Percentiles rank a stretch among this genome's conserved stretches.
phyloP scores from a whole-genome alignment of 441 rosid species.

The Pelargonium myrrhifolium region DNA sequence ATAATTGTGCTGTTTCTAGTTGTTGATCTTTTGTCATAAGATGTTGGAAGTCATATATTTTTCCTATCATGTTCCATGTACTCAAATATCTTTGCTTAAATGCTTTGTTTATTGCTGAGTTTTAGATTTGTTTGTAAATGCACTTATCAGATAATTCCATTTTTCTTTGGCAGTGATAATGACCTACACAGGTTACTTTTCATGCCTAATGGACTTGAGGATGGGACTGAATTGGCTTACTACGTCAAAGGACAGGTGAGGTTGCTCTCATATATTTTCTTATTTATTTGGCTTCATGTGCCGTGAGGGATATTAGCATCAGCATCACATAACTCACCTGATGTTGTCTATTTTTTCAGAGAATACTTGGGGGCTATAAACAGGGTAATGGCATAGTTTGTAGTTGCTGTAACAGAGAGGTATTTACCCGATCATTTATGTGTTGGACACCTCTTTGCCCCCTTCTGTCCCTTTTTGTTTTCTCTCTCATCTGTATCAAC shows the following conservation, averaged over 20 bases:
- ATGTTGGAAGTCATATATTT: no score
- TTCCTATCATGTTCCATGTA: neutral
- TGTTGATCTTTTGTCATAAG: neutral
- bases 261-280: neutral
- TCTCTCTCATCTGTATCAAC: slow-evolving; percentile 1
- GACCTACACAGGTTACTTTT: slow-evolving; percentile 83
- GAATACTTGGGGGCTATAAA: slow-evolving; percentile 65
- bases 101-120: slow-evolving; percentile 2
- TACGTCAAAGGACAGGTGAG: slow-evolving; percentile 79
- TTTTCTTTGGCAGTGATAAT: slow-evolving; percentile 58
- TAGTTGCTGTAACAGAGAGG: slow-evolving; percentile 75
- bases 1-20: neutral
- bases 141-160: slow-evolving; percentile 4
- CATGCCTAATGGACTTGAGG: slow-evolving; percentile 84
- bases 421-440: slow-evolving; percentile 16
- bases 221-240: slow-evolving; percentile 84
- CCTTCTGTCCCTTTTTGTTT: slow-evolving; percentile 5
- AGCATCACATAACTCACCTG: neutral
- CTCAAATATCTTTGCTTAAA: neutral
- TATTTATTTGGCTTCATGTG: slow-evolving; percentile 1
- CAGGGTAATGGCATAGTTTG: slow-evolving; percentile 81
- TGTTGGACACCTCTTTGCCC: neutral
- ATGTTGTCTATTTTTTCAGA: slow-evolving; percentile 38
- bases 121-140: slow-evolving; percentile 7
- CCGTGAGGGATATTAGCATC: neutral